Percentiles rank a stretch among this genome's conserved stretches.
phyloP scores from a whole-genome alignment of 2,329 filamentous ascomycete genomes.

The Septoria linicola region DNA sequence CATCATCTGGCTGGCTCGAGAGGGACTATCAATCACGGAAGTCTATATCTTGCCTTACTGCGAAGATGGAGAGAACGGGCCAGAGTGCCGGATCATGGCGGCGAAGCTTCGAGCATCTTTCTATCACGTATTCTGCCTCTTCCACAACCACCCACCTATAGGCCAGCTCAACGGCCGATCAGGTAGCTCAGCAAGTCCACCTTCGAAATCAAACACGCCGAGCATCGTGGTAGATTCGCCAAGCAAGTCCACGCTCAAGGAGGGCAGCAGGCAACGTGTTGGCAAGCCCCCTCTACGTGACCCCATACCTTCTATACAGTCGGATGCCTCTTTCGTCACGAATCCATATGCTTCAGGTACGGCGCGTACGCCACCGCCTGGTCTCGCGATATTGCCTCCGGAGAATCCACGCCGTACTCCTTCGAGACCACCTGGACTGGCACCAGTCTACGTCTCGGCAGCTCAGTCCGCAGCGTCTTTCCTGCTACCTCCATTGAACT shows the following conservation, averaged over 20 bases:
- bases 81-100: conserved; percentile 81
- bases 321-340: conserved; percentile 52
- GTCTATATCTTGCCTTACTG: conserved; percentile 73
- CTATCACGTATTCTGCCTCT: conserved; percentile 94
- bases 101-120: conserved; percentile 93
- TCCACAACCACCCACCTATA: conserved; percentile 84
- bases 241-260: conserved; percentile 27
- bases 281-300: conserved; percentile 46
- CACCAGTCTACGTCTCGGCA: conserved; percentile 33
- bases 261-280: conserved; percentile 23
- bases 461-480: conserved; percentile 61
- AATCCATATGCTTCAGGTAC: conserved; percentile 49
- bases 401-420: conserved; percentile 35
- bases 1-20: conserved; percentile 92
- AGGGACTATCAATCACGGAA: conserved; percentile 85
- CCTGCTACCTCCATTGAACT: conserved; percentile 75
- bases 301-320: conserved; percentile 49
- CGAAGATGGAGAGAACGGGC: conserved; percentile 69
- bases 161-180: conserved; percentile 51
- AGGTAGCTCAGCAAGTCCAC: conserved; percentile 26
- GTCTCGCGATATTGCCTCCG: conserved; percentile 30
- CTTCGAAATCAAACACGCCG: conserved; percentile 24
- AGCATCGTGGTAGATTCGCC: conserved; percentile 23
- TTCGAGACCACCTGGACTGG: conserved; percentile 44
- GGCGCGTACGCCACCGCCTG: conserved; percentile 43